Percentiles rank a stretch among this genome's conserved stretches.
phyloP scores from a whole-genome alignment of 2,329 filamentous ascomycete genomes.

The Balansia obtecta region DNA sequence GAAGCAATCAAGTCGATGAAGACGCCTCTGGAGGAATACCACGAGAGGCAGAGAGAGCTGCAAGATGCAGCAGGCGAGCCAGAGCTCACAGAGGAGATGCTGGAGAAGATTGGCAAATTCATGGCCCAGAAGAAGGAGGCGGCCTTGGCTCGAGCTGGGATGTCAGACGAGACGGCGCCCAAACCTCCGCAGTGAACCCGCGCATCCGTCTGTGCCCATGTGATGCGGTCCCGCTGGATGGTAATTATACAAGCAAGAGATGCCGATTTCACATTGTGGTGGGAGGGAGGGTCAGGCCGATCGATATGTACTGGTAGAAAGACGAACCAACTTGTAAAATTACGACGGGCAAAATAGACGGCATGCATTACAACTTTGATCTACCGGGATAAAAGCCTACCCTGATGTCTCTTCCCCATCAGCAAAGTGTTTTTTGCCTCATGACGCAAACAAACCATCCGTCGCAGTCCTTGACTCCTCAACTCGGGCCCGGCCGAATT shows the following conservation, averaged over 20 bases:
- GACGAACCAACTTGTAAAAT: background rate
- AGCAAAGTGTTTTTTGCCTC: background rate
- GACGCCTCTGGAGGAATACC: constrained; percentile 47
- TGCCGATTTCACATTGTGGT: background rate
- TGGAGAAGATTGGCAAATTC: constrained; percentile 49
- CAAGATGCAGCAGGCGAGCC: constrained; percentile 42
- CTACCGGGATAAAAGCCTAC: background rate
- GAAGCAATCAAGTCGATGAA: constrained; percentile 28
- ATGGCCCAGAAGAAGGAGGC: constrained; percentile 42
- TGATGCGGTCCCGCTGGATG: background rate
- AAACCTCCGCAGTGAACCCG: background rate
- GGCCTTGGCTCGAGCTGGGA: constrained; percentile 25
- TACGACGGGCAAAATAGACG: background rate
- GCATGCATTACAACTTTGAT: background rate
- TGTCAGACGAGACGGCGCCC: constrained; percentile 20
- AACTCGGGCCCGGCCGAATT: background rate
- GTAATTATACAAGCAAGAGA: background rate
- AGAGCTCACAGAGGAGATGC: constrained; percentile 43
- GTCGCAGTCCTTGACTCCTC: background rate
- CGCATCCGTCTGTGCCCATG: too few relatives aligned
- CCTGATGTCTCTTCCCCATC: background rate
- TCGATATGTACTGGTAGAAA: constrained; percentile 1
- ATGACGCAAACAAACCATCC: background rate
- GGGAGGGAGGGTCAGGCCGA: background rate
- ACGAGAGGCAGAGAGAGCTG: constrained; percentile 38